Base-by-base conservation (phyloP, 805 yeast species). In the Metschnikowia kofuensis region DNA sequence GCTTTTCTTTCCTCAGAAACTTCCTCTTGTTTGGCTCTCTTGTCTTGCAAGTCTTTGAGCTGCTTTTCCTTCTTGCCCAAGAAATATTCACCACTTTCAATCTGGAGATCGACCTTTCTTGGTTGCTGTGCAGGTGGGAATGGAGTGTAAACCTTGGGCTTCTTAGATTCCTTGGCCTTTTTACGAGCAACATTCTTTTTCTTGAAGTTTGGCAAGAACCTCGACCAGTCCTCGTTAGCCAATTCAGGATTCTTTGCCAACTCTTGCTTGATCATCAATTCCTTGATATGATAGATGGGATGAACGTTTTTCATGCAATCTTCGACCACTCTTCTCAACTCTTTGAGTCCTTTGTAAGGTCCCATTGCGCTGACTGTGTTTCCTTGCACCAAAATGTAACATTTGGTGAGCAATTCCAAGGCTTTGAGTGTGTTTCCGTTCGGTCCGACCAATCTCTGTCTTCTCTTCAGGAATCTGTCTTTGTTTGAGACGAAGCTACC, bases 111-210 rank as follows among this genome's bases (percentile, higher is more conserved):
- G 69, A 94, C 77, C 87, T 94, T 91, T 77, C 98, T 86, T 64
- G 98, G 99, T 57, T 83, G 81, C 72, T 89, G 99, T 45, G 89
- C 87, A 60, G 99, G 98, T 74, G 99, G 99, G 90, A 94, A 94
- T 65, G 99, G 98, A 32, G 99, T 94, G 80, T 92, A 92, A 4
- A 82, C 84, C 70, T 44, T 53, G 78, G 78, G 77, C 69, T 79
- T 84, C 59, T 75, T 79, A 59, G 71, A 80, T 62, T 79, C 73
- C 67, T 80, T 82, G 69, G 79, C 82, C 77, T 85, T 85, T 85
- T 87, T 87, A 64, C 99, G 84, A 35, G 96, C 96, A 56, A 92
- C 96, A 63, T 90, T 90, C 68, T 91, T 85, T 79, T 92, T 94
- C 81, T 89, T 94, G 76, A 94, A 94, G 76, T 86, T 90, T 26